Evolutionary conservation across 768 basidiomycete genomes (phyloP), one percentile per base, ranked within the genome.

Genomic region (Amanita pseudoporphyria): DNA sequence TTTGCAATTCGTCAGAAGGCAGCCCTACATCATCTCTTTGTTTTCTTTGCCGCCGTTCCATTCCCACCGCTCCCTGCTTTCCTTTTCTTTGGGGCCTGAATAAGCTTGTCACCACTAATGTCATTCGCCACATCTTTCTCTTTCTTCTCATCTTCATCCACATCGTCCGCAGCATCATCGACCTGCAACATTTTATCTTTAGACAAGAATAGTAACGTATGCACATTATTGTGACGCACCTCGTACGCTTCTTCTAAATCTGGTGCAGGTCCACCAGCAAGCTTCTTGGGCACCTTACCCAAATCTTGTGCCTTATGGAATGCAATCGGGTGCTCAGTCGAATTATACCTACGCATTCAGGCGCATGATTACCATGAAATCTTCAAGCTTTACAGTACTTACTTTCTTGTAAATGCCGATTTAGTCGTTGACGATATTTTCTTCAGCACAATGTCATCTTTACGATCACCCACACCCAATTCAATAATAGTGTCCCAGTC

Each of bases 401-500:
- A 94, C 90, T 82, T 91, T 63, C 71, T 78, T 1, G 96, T 98
- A 54, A 99, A 82, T 0, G 85, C 70, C 0, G 85, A 67, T 71
- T 99, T 99, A 39, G 85, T 84, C 0, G 84, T 78, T 0, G 84
- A 58, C 0, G 88, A 69, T 26, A 99, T 90, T 67, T 85, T 86
- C 71, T 95, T 96, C 58, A 87, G 66, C 10, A 95, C 75, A 1
- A 68, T 5, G 0, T 86, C 87, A 43, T 89, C 88, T 51, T 77
- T 79, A 60, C 82, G 76, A 5, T 84, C 74, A 51, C 81, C 96
- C 6, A 99, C 77, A 1, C 95, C 96, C 7, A 99, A 76, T 62
- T 98, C 95, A 46, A 98, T 78, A 47, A 98, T 73, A 9, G 91
- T 84, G 58, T 99, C 96, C 95, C 94, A 98, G 59, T 98, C 95